A percentile compares a stretch with the other conserved stretches of the same genome.
These are phyloP conservation scores for Pleomassaria siparia DNA, from an alignment of 2,329 filamentous ascomycete genomes.

Conservation along the genomic window DNA sequence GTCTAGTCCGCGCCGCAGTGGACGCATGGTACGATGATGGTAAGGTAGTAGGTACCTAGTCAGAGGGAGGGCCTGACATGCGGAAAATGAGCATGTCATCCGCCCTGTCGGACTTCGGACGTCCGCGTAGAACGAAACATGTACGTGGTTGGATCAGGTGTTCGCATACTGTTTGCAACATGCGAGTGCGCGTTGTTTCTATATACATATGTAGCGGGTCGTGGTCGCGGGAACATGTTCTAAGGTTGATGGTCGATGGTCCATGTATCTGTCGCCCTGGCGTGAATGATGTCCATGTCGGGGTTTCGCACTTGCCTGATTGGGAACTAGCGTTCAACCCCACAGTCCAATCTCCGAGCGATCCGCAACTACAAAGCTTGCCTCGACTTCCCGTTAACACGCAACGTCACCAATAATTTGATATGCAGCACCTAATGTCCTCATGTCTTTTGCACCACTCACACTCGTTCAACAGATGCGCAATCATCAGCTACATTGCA, in stretches of 20 bases:
- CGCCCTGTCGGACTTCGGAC: neutral
- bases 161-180: no score
- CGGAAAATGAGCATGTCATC: neutral
- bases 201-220: no score
- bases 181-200: no score
- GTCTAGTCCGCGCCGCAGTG: neutral
- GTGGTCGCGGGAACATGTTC: no score
- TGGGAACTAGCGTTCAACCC: no score
- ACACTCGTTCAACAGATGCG: neutral
- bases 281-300: no score
- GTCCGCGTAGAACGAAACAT: neutral
- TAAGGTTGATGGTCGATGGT: no score
- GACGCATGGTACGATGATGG: neutral
- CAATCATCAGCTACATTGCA: neutral
- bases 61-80: neutral
- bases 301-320: constrained; percentile 9
- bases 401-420: neutral
- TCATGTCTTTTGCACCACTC: neutral
- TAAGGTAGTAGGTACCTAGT: no score
- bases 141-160: no score
- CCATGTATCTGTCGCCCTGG: no score
- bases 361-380: constrained; percentile 11
- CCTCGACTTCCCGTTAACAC: neutral
- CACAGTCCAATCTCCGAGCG: neutral
- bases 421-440: neutral